Evolutionary conservation across 129 eudicot species (phyloP).

Genomic region (Kitagawia praeruptora): DNA sequence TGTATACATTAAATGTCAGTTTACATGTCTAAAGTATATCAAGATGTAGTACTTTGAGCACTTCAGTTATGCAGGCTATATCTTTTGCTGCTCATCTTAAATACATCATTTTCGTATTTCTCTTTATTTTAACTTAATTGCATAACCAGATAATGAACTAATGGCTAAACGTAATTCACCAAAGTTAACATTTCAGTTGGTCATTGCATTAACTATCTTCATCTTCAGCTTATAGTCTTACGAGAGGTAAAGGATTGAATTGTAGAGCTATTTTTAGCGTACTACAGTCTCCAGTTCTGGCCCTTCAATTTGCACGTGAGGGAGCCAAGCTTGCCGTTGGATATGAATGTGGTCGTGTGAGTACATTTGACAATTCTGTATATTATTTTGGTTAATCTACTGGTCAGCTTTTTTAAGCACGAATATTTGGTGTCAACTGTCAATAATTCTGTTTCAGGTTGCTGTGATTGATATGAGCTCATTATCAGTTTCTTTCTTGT

Average conservation of each 20-base stretch:
- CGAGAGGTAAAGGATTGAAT: slow-evolving; percentile 43
- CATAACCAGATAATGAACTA: neutral
- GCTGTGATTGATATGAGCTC: slow-evolving; percentile 71
- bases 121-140: neutral
- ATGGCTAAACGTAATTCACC: neutral
- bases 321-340: slow-evolving; percentile 80
- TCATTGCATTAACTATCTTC: slow-evolving; percentile 10
- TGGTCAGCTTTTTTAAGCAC: neutral
- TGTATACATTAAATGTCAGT: neutral
- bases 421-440: slow-evolving; percentile 8
- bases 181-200: neutral
- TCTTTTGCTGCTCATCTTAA: neutral
- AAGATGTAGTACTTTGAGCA: neutral
- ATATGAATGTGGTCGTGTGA: slow-evolving; percentile 65
- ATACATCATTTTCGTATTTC: neutral
- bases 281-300: slow-evolving; percentile 49
- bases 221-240: slow-evolving; percentile 45
- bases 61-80: neutral
- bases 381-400: neutral
- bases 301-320: slow-evolving; percentile 43
- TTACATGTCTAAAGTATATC: neutral
- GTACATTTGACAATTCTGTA: slow-evolving; percentile 19
- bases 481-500: slow-evolving; percentile 44
- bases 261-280: slow-evolving; percentile 56
- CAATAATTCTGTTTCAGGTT: slow-evolving; percentile 48